Evolutionary conservation across 2,329 filamentous ascomycete genomes (phyloP).

Genomic region (Ophioceras dolichostomum): DNA sequence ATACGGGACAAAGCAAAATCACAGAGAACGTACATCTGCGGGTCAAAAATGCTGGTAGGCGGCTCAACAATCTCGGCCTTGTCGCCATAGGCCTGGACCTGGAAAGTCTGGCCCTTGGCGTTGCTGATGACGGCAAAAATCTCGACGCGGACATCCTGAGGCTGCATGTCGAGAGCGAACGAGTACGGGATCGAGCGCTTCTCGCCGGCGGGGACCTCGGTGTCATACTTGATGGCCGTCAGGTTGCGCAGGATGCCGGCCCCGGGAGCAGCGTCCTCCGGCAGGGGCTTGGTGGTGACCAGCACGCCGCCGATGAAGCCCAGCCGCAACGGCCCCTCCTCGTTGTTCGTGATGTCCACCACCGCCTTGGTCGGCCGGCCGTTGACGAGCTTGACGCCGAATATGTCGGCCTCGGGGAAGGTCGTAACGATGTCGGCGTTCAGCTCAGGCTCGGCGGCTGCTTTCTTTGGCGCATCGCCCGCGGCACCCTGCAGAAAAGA

Average conservation of each 20-base stretch:
- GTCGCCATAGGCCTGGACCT: conserved; percentile 68
- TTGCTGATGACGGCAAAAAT: conserved; percentile 61
- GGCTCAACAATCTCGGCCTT: conserved; percentile 62
- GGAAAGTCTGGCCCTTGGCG: conserved; percentile 56
- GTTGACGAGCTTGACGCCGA: conserved; percentile 93
- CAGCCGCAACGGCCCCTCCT: conserved; percentile 62
- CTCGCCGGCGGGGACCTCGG: conserved; percentile 63
- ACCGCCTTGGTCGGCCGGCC: conserved; percentile 74
- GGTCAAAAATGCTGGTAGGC: conserved; percentile 14
- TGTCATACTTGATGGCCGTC: conserved; percentile 61
- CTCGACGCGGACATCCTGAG: conserved; percentile 73
- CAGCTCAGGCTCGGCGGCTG: conserved; percentile 27
- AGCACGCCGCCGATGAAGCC: conserved; percentile 68
- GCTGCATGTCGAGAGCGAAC: conserved; percentile 85
- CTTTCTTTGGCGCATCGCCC: conserved; percentile 9
- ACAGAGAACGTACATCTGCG: conserved; percentile 48
- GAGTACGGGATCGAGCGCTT: conserved; percentile 67
- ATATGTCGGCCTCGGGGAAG: conserved; percentile 65
- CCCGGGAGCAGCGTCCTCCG: conserved; percentile 28
- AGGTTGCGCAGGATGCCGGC: conserved; percentile 69
- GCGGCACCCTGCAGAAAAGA: not conserved
- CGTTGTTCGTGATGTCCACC: conserved; percentile 74
- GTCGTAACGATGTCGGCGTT: conserved; percentile 53
- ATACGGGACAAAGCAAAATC: not conserved
- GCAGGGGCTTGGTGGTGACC: conserved; percentile 40